Evolutionary conservation across 805 yeast genomes (phyloP), one percentile per base, ranked within the genome.

Genomic region (Lachancea cidri): DNA sequence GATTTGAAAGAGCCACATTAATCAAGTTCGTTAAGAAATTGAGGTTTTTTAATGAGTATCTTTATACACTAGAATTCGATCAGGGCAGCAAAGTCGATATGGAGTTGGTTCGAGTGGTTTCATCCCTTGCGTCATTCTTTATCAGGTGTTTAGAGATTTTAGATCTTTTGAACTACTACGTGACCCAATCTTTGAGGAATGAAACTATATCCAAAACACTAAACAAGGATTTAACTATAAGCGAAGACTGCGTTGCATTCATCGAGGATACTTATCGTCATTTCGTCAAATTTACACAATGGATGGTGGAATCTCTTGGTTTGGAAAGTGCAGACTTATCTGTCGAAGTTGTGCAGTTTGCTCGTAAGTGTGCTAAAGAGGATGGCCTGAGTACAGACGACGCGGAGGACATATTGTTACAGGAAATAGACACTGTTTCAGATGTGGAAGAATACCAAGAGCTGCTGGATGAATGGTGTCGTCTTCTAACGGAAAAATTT

Each of bases 21-120:
- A 62, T 62, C 42, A 62, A 62, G 41, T 58, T 48, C 37, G 66
- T 62, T 13, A 62, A 62, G 50, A 62, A 62, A 40, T 34, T 62
- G 29, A 50, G 67, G 42, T 62, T 55, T 33, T 50, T 57, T 35
- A 58, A 59, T 38, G 65, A 62, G 27, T 45, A 52, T 11, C 42
- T 62, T 22, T 22, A 44, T 8, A 39, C 32, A 2, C 42, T 43
- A 20, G 42, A 49, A 16, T 33, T 53, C 6, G 27, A 20, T 3
- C 27, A 40, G 33, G 19, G 29, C 29, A 37, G 9, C 24, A 27
- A 9, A 17, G 35, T 8, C 19, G 36, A 20, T 17, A 33, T 39
- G 7, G 6, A 35, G 13, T 15, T 54, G 11, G 19, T 29, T 2
- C 41, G 41, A 8, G 48, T 40, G 2, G 46, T 57, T n/a, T 37